Percentiles rank a stretch among this genome's conserved stretches.
Conservation (phyloP, 2,329 filamentous ascomycete species). For the Exophiala lecanii-corni region DNA sequence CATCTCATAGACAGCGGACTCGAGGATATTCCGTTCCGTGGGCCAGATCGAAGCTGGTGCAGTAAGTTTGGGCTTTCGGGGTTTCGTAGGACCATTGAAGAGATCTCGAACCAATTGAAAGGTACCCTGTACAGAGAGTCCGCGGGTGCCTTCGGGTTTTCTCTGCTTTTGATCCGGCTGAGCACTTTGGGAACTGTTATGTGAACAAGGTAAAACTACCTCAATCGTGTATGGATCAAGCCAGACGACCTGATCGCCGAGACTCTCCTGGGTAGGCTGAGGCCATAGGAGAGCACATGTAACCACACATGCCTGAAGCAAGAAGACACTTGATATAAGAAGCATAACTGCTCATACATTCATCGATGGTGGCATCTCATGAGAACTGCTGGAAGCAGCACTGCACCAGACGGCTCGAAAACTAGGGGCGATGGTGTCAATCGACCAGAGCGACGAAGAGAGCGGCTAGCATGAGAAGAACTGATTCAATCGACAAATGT, state of each 20-base stretch:
- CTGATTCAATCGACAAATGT: too few species aligned
- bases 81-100: conserved; percentile 1
- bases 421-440: too few species aligned
- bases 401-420: too few species aligned
- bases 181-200: conserved; percentile 1
- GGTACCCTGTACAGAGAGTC: not conserved
- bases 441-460: too few species aligned
- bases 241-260: conserved; percentile 14
- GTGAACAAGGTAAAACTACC: conserved; percentile 9
- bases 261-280: conserved; percentile 9
- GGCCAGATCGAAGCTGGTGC: not conserved
- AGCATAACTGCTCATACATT: too few species aligned
- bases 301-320: not conserved
- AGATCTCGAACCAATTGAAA: conserved; percentile 5
- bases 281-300: conserved; percentile 11
- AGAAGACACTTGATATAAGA: too few species aligned
- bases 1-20: conserved; percentile 23
- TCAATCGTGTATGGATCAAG: conserved; percentile 10
- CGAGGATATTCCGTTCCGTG: conserved; percentile 23
- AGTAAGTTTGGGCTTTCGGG: not conserved
- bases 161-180: not conserved
- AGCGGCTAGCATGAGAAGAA: too few species aligned
- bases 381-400: too few species aligned
- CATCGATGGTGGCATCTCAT: too few species aligned
- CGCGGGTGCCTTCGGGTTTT: not conserved